Evolutionary conservation across 2,329 filamentous ascomycete genomes (phyloP).

Genomic region (Trichoderma semiorbis): DNA sequence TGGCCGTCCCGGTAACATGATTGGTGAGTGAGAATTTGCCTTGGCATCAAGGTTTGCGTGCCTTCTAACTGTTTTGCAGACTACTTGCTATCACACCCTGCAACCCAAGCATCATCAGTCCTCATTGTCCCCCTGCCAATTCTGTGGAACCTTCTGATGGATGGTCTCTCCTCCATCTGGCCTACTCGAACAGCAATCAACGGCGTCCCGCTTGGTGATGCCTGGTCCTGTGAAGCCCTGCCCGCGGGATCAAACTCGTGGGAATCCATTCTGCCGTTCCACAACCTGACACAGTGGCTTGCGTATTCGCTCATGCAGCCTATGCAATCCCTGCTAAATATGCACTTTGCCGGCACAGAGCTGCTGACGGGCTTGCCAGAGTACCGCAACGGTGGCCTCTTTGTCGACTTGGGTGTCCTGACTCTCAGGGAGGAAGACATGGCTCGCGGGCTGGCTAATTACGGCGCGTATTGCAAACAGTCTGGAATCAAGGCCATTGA

Average conservation of each 20-base stretch:
- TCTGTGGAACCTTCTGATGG: slow-evolving; percentile 87
- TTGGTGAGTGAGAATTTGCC: slow-evolving; percentile 57
- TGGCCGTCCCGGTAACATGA: slow-evolving; percentile 87
- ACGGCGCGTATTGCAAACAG: slow-evolving; percentile 63
- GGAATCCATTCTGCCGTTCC: slow-evolving; percentile 84
- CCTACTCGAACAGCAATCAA: slow-evolving; percentile 83
- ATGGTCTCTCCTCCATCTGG: slow-evolving; percentile 84
- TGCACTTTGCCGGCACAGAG: slow-evolving; percentile 77
- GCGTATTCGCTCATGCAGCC: slow-evolving; percentile 92
- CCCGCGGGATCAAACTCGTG: slow-evolving; percentile 59
- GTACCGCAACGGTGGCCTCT: slow-evolving; percentile 86
- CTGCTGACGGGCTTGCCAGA: slow-evolving; percentile 85
- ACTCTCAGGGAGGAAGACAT: slow-evolving; percentile 68
- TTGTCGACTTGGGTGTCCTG: slow-evolving; percentile 79
- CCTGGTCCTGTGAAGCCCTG: slow-evolving; percentile 87
- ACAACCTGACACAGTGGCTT: slow-evolving; percentile 94
- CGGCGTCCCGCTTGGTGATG: slow-evolving; percentile 83
- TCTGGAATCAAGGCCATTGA: slow-evolving; percentile 61
- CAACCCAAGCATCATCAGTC: slow-evolving; percentile 82
- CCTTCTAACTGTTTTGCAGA: slow-evolving; percentile 52
- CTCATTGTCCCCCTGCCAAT: slow-evolving; percentile 84
- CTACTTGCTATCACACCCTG: slow-evolving; percentile 86
- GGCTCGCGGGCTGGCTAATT: slow-evolving; percentile 64
- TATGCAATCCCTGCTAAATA: slow-evolving; percentile 75
- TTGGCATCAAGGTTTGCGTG: slow-evolving; percentile 9